Evolutionary conservation across 164 flowering plant species (phyloP).

Genomic region (Annona cherimola): DNA sequence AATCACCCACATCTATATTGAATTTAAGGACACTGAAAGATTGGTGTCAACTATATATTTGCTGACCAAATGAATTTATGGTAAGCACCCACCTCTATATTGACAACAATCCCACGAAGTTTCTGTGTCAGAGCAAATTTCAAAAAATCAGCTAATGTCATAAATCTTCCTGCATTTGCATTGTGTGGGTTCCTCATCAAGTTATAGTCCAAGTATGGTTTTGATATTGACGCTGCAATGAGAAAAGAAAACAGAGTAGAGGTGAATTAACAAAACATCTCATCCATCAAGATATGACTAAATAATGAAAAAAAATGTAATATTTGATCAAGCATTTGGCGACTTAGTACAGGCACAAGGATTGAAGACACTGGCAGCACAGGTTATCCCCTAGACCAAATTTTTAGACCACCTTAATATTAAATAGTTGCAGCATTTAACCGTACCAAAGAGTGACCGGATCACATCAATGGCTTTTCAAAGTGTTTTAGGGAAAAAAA

Average conservation of each 20-base stretch:
- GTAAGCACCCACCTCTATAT: slow-evolving; percentile 29
- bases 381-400: too few relatives aligned
- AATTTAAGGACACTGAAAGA: slow-evolving; percentile 3
- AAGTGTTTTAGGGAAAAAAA: too few relatives aligned
- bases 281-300: too few relatives aligned
- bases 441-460: too few relatives aligned
- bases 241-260: background rate
- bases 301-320: background rate
- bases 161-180: slow-evolving; percentile 25
- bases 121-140: slow-evolving; percentile 20
- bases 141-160: slow-evolving; percentile 31
- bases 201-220: slow-evolving; percentile 7
- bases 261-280: too few relatives aligned
- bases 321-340: background rate
- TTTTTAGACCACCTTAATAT: too few relatives aligned
- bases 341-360: too few relatives aligned
- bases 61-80: background rate
- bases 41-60: background rate
- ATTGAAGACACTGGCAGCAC: too few relatives aligned
- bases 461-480: too few relatives aligned
- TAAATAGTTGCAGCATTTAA: too few relatives aligned
- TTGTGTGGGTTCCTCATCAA: slow-evolving; percentile 31
- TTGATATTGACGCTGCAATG: slow-evolving; percentile 33
- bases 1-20: slow-evolving; percentile 30
- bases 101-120: slow-evolving; percentile 35